phyloP scores from a whole-genome alignment of 2,329 filamentous ascomycete genomes.

The Mycosphaerelloides madeirae region DNA sequence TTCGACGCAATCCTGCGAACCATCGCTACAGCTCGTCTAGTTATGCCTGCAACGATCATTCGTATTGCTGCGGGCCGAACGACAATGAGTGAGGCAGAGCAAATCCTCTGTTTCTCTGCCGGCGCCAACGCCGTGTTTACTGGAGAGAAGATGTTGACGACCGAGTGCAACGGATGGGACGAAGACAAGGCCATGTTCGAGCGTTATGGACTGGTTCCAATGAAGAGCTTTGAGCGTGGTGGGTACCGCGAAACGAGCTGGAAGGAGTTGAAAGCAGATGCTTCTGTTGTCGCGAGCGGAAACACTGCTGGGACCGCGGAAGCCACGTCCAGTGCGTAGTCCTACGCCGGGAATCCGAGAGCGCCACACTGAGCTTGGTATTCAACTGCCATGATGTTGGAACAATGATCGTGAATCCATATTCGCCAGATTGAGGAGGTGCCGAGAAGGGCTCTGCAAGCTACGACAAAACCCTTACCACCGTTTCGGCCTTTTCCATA shows the following conservation, averaged over 20 bases:
- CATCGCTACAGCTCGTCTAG: conserved; percentile 74
- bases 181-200: conserved; percentile 81
- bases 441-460: no score
- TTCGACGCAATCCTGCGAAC: conserved; percentile 78
- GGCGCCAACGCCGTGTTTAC: conserved; percentile 94
- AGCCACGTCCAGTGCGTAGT: no score
- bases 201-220: conserved; percentile 74
- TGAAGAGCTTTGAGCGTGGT: conserved; percentile 48
- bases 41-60: conserved; percentile 83
- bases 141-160: conserved; percentile 92
- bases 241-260: conserved; percentile 29
- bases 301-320: no score
- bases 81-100: conserved; percentile 81
- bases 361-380: no score
- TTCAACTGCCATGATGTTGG: no score
- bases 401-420: no score
- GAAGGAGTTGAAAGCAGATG: conserved; percentile 22
- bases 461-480: no score
- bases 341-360: no score
- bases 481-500: no score
- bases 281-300: neutral
- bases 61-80: conserved; percentile 80
- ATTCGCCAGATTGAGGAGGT: no score
- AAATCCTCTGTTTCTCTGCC: conserved; percentile 82
- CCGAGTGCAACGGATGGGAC: conserved; percentile 85